These are phyloP conservation scores for Adansonia madagascariensis DNA, from an alignment of 441 rosid genomes.

Conservation along the genomic window DNA sequence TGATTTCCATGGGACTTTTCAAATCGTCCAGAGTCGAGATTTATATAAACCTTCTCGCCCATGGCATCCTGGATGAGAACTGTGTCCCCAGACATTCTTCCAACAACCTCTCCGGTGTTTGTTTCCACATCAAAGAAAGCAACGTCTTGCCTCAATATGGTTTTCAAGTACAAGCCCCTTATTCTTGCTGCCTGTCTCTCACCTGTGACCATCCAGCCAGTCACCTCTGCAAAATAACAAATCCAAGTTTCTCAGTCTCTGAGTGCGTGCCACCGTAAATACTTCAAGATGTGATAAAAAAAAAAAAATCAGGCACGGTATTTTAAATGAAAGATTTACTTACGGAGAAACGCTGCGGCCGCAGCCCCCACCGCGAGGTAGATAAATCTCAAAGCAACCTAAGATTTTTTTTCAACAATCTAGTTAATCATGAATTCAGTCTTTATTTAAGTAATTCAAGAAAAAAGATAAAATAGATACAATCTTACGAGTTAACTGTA, in stretches of 20 bases:
- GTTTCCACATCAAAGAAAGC: constrained; percentile 79
- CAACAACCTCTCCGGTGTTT: constrained; percentile 78
- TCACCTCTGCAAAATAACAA: constrained; percentile 59
- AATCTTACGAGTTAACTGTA: constrained; percentile 14
- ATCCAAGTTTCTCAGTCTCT: constrained; percentile 12
- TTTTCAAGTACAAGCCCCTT: constrained; percentile 66
- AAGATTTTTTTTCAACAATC: constrained; percentile 1
- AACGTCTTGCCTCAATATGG: constrained; percentile 84
- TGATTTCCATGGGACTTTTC: neutral
- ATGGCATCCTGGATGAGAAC: constrained; percentile 88
- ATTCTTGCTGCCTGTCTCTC: constrained; percentile 85
- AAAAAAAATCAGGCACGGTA: neutral
- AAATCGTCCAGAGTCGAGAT: neutral
- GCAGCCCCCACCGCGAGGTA: constrained; percentile 68
- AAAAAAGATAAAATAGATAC: neutral
- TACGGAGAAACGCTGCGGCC: constrained; percentile 72
- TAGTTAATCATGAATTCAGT: neutral
- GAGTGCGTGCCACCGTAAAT: neutral
- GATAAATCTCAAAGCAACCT: constrained; percentile 68
- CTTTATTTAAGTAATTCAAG: neutral
- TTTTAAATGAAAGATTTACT: constrained; percentile 29
- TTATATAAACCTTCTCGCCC: constrained; percentile 73
- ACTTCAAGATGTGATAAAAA: constrained; percentile 4
- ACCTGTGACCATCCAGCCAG: constrained; percentile 89
- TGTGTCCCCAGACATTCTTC: constrained; percentile 91